Percentiles rank a stretch among this genome's conserved stretches.
phyloP scores from a whole-genome alignment of 1,284 basidiomycete genomes.

The Mrakiaceae sp. region DNA sequence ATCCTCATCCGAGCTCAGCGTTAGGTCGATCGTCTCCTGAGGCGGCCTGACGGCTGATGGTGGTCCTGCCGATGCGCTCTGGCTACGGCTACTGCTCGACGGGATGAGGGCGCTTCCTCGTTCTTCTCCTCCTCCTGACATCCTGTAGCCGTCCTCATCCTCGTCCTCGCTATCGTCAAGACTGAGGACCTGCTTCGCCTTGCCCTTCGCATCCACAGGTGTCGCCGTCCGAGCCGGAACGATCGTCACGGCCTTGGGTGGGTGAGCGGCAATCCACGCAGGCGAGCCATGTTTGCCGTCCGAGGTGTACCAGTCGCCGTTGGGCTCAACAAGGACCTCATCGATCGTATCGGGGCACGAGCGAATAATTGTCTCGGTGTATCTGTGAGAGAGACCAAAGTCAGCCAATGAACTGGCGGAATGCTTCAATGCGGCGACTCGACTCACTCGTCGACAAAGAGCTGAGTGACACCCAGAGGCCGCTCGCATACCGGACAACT shows the following conservation, averaged over 20 bases:
- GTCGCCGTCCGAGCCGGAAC: slow-evolving; percentile 4
- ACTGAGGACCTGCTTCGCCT: slow-evolving; percentile 4
- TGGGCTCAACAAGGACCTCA: slow-evolving; percentile 83
- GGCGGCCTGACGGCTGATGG: background rate
- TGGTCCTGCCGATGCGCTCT: background rate
- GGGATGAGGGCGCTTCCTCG: background rate
- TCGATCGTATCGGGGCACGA: slow-evolving; percentile 67
- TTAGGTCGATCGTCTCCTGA: slow-evolving; percentile 13
- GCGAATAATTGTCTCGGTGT: slow-evolving; percentile 72
- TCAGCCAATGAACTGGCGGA: background rate
- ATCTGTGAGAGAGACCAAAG: slow-evolving; percentile 40
- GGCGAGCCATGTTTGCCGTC: slow-evolving; percentile 72
- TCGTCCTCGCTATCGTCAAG: slow-evolving; percentile 16
- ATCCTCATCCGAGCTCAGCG: slow-evolving; percentile 14
- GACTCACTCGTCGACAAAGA: slow-evolving; percentile 81
- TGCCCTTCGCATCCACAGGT: slow-evolving; percentile 3
- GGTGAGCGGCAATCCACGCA: slow-evolving; percentile 51
- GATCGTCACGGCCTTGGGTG: background rate
- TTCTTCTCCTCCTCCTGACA: too few species aligned
- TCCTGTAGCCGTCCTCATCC: background rate
- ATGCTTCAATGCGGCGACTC: slow-evolving; percentile 11
- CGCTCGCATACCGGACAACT: slow-evolving; percentile 90
- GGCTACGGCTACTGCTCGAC: background rate
- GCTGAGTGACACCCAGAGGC: slow-evolving; percentile 60
- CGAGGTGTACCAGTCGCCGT: slow-evolving; percentile 88